phyloP scores from a whole-genome alignment of 2,329 filamentous ascomycete genomes.

The Zalaria obscura region DNA sequence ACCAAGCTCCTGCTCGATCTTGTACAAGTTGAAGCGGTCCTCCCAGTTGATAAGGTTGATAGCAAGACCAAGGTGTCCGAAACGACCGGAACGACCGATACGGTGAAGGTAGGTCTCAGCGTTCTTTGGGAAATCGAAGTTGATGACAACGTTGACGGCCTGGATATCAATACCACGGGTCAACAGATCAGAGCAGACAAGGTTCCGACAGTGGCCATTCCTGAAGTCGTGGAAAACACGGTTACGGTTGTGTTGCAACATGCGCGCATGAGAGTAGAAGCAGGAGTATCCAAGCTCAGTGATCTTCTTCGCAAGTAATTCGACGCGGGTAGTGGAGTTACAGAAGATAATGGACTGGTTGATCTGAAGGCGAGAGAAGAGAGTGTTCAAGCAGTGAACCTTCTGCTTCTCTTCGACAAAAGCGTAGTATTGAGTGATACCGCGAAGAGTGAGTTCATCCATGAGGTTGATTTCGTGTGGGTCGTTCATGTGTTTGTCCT shows the following conservation, averaged over 20 bases:
- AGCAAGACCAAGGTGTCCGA: constrained; percentile 89
- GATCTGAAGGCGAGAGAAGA: constrained; percentile 98
- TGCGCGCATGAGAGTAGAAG: constrained; percentile 97
- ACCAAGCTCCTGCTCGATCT: constrained; percentile 92
- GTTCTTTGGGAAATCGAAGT: constrained; percentile 99
- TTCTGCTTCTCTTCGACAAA: constrained; percentile 99
- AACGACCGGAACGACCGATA: constrained; percentile 93
- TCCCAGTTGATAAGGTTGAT: constrained; percentile 99
- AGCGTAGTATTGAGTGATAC: constrained; percentile 98
- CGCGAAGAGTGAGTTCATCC: constrained; percentile 94
- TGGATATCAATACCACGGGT: constrained; percentile 99
- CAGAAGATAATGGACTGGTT: constrained; percentile 99
- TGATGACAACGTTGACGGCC: constrained; percentile 98
- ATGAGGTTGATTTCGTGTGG: constrained; percentile 99
- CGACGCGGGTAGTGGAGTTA: constrained; percentile 96
- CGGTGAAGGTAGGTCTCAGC: constrained; percentile 97
- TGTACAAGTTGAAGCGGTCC: constrained; percentile 95
- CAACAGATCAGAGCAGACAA: constrained; percentile 93
- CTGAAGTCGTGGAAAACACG: constrained; percentile 99
- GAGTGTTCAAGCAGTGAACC: constrained; percentile 95
- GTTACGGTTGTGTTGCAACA: constrained; percentile 93
- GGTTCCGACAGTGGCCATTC: constrained; percentile 92
- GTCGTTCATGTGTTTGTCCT: constrained; percentile 90
- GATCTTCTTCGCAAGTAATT: constrained; percentile 96
- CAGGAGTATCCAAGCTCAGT: constrained; percentile 98